Conservation (phyloP, 768 basidiomycete genomes). For the Pholiota microspora region DNA sequence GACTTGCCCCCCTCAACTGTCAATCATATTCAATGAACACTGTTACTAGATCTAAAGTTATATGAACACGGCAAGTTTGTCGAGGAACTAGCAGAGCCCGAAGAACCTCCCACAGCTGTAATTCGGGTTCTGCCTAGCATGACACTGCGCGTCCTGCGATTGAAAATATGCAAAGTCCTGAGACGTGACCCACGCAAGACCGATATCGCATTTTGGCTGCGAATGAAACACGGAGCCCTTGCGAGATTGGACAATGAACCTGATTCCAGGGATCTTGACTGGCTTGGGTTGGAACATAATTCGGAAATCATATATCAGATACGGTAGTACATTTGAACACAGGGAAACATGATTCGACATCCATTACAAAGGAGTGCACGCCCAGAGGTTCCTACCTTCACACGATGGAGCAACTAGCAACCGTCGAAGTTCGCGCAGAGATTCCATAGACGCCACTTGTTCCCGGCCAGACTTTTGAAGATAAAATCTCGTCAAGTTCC, state of each 20-base stretch:
- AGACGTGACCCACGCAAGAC: conserved; percentile 30
- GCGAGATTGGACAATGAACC: conserved; percentile 44
- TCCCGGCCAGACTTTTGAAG: too few species aligned
- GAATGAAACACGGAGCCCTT: conserved; percentile 46
- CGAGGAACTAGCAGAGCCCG: conserved; percentile 10
- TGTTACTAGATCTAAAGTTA: conserved; percentile 20
- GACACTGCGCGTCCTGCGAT: conserved; percentile 59
- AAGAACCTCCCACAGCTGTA: conserved; percentile 20
- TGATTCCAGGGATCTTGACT: conserved; percentile 56
- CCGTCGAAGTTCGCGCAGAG: background rate
- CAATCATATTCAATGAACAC: background rate
- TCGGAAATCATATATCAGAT: conserved; percentile 37
- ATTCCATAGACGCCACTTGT: too few species aligned
- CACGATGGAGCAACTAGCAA: background rate
- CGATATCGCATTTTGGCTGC: conserved; percentile 51
- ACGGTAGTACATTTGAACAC: conserved; percentile 9
- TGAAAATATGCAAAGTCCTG: conserved; percentile 57
- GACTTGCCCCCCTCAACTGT: background rate
- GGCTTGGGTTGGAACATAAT: conserved; percentile 70
- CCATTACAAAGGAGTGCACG: background rate
- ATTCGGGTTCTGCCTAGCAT: conserved; percentile 68
- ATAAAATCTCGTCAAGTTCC: background rate
- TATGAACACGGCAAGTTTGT: conserved; percentile 16
- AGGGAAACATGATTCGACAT: background rate
- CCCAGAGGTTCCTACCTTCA: background rate